These are phyloP conservation scores for Clonostachys sp. DNA, from an alignment of 2,329 filamentous ascomycete genomes.

Conservation along the genomic window DNA sequence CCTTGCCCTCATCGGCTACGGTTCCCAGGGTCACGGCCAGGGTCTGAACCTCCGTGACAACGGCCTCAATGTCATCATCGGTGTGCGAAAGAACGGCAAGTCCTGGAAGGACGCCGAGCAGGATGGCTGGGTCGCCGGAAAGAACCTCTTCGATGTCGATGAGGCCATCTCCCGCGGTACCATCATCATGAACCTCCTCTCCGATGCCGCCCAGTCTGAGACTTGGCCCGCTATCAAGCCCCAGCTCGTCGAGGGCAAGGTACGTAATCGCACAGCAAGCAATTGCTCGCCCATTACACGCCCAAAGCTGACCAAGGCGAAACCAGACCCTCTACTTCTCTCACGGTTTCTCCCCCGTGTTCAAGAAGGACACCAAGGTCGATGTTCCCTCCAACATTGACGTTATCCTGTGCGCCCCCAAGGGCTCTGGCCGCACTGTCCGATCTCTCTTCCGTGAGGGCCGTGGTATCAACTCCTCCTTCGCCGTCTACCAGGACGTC, in stretches of 20 bases:
- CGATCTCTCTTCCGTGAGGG: conserved; percentile 98
- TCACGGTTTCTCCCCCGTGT: conserved; percentile 99
- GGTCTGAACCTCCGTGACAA: conserved; percentile 99
- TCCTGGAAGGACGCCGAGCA: conserved; percentile 97
- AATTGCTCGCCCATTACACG: background rate
- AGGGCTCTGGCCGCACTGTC: conserved; percentile 98
- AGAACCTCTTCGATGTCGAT: conserved; percentile 98
- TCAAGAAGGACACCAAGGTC: conserved; percentile 99
- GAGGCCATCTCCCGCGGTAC: conserved; percentile 92
- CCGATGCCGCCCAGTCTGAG: conserved; percentile 96
- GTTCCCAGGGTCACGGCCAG: conserved; percentile 96
- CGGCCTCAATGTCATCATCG: conserved; percentile 97
- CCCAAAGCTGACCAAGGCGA: background rate
- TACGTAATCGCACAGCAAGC: conserved; percentile 31
- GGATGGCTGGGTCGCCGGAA: conserved; percentile 97
- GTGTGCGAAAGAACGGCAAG: conserved; percentile 96
- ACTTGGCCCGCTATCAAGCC: conserved; percentile 99
- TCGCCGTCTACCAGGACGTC: conserved; percentile 97
- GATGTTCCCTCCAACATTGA: conserved; percentile 94
- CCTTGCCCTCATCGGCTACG: conserved; percentile 97
- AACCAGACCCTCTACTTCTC: conserved; percentile 97
- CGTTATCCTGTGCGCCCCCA: conserved; percentile 98
- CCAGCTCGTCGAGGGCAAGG: conserved; percentile 97
- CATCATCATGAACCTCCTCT: conserved; percentile 99
- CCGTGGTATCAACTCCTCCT: conserved; percentile 98